Evolutionary conservation across 805 yeast genomes (phyloP).

Genomic region (Monosporozyma unispora): DNA sequence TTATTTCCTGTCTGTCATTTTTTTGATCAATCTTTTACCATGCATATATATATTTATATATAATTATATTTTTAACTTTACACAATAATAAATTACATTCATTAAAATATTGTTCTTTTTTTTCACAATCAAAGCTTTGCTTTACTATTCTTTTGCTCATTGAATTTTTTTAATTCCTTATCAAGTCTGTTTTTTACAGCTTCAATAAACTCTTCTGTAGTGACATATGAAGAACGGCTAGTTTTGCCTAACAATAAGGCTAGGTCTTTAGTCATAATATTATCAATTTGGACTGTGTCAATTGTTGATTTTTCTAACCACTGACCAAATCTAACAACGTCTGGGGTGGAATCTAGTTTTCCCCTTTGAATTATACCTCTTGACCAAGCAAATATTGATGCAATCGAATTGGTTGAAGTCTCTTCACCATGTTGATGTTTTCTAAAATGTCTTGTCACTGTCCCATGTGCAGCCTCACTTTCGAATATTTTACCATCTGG

Average conservation of each 20-base stretch:
- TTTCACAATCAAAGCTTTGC: slow-evolving; percentile 2
- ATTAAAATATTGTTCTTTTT: background rate
- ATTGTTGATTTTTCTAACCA: slow-evolving; percentile 71
- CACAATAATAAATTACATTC: background rate
- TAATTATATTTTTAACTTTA: background rate
- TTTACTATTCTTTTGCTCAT: background rate
- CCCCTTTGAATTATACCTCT: slow-evolving; percentile 91
- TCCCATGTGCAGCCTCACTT: slow-evolving; percentile 96
- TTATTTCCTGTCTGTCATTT: background rate
- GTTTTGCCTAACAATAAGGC: slow-evolving; percentile 85
- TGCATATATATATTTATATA: background rate
- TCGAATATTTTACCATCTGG: slow-evolving; percentile 95
- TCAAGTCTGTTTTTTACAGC: slow-evolving; percentile 63
- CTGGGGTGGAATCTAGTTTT: slow-evolving; percentile 74
- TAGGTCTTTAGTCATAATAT: slow-evolving; percentile 90
- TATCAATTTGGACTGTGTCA: slow-evolving; percentile 75
- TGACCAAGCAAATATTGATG: slow-evolving; percentile 94
- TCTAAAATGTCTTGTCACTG: slow-evolving; percentile 94
- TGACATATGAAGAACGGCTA: slow-evolving; percentile 69
- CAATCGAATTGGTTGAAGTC: slow-evolving; percentile 94
- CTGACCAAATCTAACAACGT: slow-evolving; percentile 70
- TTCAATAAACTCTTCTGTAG: slow-evolving; percentile 84
- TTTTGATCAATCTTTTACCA: background rate
- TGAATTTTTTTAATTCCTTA: slow-evolving; percentile 4
- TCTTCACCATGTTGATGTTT: slow-evolving; percentile 92